Evolutionary conservation across 176 grass and related monocot species (phyloP).

Genomic region (Oryza australiensis): DNA sequence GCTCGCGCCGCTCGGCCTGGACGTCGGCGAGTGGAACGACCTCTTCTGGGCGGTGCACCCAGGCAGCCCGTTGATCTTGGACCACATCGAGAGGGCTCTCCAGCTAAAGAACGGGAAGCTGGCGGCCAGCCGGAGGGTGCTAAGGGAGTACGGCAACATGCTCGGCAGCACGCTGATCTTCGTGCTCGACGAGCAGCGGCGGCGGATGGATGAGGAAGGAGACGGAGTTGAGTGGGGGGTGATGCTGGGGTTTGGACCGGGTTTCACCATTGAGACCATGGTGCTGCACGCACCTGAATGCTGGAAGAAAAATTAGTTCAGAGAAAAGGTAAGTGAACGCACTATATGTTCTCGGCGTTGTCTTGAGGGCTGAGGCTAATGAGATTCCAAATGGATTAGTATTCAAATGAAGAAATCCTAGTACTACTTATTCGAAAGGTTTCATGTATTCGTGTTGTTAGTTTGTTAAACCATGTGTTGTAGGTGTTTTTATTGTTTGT

Average conservation of each 20-base stretch:
- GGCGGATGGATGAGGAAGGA: conserved; percentile 14
- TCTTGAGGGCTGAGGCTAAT: too few relatives aligned
- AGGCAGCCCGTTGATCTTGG: conserved; percentile 32
- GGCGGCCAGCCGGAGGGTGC: conserved; percentile 26
- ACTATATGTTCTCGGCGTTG: too few relatives aligned
- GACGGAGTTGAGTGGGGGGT: conserved; percentile 45
- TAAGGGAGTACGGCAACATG: conserved; percentile 51
- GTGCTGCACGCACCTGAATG: conserved; percentile 6
- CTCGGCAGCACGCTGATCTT: conserved; percentile 45
- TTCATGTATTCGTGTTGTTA: too few relatives aligned
- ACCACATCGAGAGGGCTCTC: conserved; percentile 48
- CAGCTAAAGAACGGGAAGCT: conserved; percentile 41
- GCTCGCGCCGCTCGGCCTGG: background rate
- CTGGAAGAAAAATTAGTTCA: background rate
- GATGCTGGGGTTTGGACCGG: conserved; percentile 57
- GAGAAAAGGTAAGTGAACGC: too few relatives aligned
- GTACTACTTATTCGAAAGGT: too few relatives aligned
- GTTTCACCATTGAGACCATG: conserved; percentile 50
- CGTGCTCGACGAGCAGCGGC: conserved; percentile 55
- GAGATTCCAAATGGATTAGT: too few relatives aligned
- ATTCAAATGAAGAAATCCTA: too few relatives aligned
- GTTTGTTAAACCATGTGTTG: too few relatives aligned
- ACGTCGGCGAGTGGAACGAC: conserved; percentile 35
- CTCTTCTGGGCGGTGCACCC: conserved; percentile 61
- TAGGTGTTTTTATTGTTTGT: too few relatives aligned